These are phyloP conservation scores for Starmerella cellae DNA, from an alignment of 805 yeast genomes.

Conservation along the genomic window DNA sequence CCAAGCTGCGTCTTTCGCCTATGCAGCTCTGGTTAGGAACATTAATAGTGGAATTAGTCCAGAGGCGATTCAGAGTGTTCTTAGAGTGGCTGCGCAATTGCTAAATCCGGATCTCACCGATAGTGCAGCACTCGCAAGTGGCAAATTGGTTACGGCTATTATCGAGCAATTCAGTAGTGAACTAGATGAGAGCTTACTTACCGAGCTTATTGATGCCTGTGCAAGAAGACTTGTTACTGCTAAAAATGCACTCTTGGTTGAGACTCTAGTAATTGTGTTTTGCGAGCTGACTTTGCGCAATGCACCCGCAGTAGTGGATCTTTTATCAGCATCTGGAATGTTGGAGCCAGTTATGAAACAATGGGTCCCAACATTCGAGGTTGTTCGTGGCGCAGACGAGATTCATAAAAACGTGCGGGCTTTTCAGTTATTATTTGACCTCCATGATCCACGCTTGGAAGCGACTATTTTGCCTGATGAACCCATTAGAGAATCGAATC, in stretches of 20 bases:
- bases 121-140: conserved; percentile 70
- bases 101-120: conserved; percentile 62
- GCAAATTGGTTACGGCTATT: conserved; percentile 47
- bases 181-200: conserved; percentile 28
- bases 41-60: conserved; percentile 12
- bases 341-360: conserved; percentile 50
- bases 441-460: conserved; percentile 43
- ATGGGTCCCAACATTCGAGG: conserved; percentile 76
- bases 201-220: conserved; percentile 59
- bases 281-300: conserved; percentile 55
- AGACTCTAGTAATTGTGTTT: conserved; percentile 62
- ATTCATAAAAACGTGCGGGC: conserved; percentile 59
- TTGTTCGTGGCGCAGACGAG: conserved; percentile 62
- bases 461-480: conserved; percentile 46
- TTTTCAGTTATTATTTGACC: conserved; percentile 47
- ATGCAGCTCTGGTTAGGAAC: conserved; percentile 43
- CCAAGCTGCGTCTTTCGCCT: conserved; percentile 64
- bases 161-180: conserved; percentile 39
- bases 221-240: conserved; percentile 53
- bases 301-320: conserved; percentile 48
- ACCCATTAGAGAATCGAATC: conserved; percentile 53
- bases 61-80: conserved; percentile 29
- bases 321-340: conserved; percentile 39
- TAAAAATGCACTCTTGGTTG: conserved; percentile 57
- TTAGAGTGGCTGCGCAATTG: conserved; percentile 53